phyloP scores from a whole-genome alignment of 805 yeast genomes.

The Tetrapisispora taiwanensis region DNA sequence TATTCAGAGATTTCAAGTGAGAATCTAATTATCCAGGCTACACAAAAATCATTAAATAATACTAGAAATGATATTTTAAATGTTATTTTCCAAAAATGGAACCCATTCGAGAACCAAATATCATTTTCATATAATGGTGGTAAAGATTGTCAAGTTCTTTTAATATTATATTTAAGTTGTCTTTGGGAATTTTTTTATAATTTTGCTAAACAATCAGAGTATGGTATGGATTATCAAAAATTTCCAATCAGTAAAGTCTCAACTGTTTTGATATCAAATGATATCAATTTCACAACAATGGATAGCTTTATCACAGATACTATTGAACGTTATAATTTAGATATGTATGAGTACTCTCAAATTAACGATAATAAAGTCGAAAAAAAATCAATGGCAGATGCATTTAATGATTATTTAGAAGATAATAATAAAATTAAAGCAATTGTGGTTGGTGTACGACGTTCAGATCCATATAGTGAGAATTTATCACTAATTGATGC shows the following conservation, averaged over 20 bases:
- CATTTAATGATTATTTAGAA: constrained; percentile 55
- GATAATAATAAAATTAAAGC: constrained; percentile 47
- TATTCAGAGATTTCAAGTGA: constrained; percentile 13
- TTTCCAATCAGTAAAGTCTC: constrained; percentile 22
- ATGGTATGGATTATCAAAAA: constrained; percentile 2
- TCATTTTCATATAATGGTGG: constrained; percentile 93
- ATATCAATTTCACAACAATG: constrained; percentile 63
- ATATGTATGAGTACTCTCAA: constrained; percentile 31
- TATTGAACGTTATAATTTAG: constrained; percentile 44
- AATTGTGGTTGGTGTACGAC: constrained; percentile 79
- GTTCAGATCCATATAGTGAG: constrained; percentile 77
- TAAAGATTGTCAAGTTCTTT: constrained; percentile 88
- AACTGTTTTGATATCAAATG: constrained; percentile 69
- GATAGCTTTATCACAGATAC: constrained; percentile 53
- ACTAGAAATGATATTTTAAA: constrained; percentile 17
- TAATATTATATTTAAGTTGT: constrained; percentile 60
- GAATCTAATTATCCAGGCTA: constrained; percentile 15
- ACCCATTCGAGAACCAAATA: constrained; percentile 36
- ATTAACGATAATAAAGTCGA: constrained; percentile 5
- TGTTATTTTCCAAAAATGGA: constrained; percentile 24
- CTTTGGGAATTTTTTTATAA: constrained; percentile 25
- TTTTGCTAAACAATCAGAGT: constrained; percentile 18
- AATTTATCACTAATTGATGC: constrained; percentile 47
- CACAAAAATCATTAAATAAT: constrained; percentile 20
- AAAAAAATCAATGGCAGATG: constrained; percentile 45